These are phyloP conservation scores for Alternaria consortialis DNA, from an alignment of 2,329 filamentous ascomycete genomes.

Conservation along the genomic window DNA sequence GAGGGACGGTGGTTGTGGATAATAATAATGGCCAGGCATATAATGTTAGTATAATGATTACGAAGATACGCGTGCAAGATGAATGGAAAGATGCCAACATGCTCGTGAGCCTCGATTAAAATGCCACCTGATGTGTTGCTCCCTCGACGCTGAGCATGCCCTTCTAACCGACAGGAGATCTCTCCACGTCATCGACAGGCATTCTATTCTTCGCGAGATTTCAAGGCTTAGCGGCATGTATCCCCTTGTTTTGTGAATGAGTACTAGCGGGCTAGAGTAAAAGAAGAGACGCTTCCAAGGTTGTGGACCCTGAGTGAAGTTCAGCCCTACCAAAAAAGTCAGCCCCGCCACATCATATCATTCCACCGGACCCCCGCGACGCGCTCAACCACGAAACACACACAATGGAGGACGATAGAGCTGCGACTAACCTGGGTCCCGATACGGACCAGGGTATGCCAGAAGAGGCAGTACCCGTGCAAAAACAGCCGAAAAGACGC, in stretches of 20 bases:
- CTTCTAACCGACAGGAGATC: not conserved
- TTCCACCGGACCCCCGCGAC: constrained; percentile 17
- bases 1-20: not conserved
- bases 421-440: constrained; percentile 73
- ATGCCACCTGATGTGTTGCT: not conserved
- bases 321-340: constrained; percentile 28
- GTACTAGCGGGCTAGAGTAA: not conserved
- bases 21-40: not conserved
- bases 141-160: not conserved
- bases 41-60: not conserved
- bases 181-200: not conserved
- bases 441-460: constrained; percentile 71
- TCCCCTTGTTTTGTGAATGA: not conserved
- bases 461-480: constrained; percentile 57
- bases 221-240: not conserved
- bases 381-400: constrained; percentile 22
- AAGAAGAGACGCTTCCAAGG: not conserved
- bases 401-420: constrained; percentile 79
- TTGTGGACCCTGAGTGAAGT: constrained; percentile 1
- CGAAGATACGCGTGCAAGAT: too few species aligned
- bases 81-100: not conserved
- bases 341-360: constrained; percentile 24
- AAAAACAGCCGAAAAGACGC: constrained; percentile 84
- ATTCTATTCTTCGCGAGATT: not conserved
- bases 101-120: not conserved